Percentiles rank a stretch among this genome's conserved stretches.
Evolutionary conservation across 805 yeast species (phyloP).

Genomic region (Blastobotrys mokoenaii): DNA sequence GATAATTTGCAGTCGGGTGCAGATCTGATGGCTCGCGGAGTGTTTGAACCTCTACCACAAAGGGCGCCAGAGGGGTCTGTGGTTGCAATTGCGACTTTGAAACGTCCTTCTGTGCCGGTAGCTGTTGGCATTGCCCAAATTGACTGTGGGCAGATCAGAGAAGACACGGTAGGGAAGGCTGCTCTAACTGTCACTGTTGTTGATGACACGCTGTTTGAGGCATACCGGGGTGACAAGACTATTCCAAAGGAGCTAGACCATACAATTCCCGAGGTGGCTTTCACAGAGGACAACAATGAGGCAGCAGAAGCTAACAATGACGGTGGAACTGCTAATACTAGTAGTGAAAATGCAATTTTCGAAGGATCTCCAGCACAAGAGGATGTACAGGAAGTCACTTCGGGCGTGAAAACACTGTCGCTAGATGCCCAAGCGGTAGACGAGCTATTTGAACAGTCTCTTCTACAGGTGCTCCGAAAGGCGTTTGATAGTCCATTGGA

Average conservation of each 20-base stretch:
- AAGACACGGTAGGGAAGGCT: constrained; percentile 71
- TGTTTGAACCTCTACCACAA: constrained; percentile 48
- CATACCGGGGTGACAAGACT: constrained; percentile 40
- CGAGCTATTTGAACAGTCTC: constrained; percentile 60
- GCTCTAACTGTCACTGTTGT: constrained; percentile 60
- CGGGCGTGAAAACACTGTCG: no score
- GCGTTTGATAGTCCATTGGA: constrained; percentile 33
- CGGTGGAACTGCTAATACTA: constrained; percentile 17
- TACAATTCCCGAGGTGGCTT: constrained; percentile 2
- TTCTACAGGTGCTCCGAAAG: constrained; percentile 57
- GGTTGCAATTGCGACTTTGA: constrained; percentile 63
- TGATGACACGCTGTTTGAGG: constrained; percentile 54
- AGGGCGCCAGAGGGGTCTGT: constrained; percentile 42
- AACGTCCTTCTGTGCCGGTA: constrained; percentile 52
- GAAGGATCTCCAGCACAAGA: no score
- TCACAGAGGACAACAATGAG: constrained; percentile 7
- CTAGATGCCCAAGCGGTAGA: constrained; percentile 41
- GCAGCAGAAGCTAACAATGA: constrained; percentile 9
- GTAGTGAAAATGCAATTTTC: no score
- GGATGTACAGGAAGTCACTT: no score
- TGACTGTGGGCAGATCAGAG: constrained; percentile 29
- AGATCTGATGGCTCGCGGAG: constrained; percentile 36
- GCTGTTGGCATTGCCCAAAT: constrained; percentile 61
- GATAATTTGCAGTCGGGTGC: constrained; percentile 72
- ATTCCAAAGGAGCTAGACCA: constrained; percentile 34